Conservation (phyloP, 768 basidiomycete genomes). For the Xerocomus spinulosus region DNA sequence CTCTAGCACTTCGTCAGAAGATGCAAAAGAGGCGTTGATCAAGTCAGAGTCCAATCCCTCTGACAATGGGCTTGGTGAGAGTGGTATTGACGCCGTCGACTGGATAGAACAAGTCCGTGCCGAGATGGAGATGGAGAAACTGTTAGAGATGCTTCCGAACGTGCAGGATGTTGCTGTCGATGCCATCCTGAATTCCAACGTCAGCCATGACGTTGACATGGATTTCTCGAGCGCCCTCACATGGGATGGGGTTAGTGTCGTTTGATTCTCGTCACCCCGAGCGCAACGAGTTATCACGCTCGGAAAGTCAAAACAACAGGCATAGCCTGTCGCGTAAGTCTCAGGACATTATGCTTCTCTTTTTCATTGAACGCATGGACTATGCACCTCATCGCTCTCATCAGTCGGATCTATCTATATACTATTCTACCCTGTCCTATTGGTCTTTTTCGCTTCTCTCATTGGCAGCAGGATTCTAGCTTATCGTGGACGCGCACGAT, state of each 20-base stretch:
- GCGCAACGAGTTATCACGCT: conserved; percentile 6
- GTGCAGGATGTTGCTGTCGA: conserved; percentile 28
- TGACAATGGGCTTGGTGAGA: conserved; percentile 14
- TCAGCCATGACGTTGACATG: conserved; percentile 23
- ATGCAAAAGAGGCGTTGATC: conserved; percentile 26
- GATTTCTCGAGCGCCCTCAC: conserved; percentile 25
- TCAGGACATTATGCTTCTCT: conserved; percentile 10
- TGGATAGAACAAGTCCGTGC: conserved; percentile 29
- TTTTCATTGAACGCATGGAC: conserved; percentile 16
- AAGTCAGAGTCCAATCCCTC: conserved; percentile 4
- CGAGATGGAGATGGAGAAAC: conserved; percentile 58
- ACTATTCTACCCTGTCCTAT: conserved; percentile 26
- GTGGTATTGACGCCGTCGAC: conserved; percentile 18
- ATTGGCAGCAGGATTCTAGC: not conserved
- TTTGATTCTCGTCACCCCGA: conserved; percentile 13
- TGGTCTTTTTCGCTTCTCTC: conserved; percentile 12
- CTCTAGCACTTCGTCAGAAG: conserved; percentile 32
- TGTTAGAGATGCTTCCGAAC: conserved; percentile 50
- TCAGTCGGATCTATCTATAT: conserved; percentile 22
- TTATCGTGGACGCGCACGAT: not conserved
- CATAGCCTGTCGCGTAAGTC: conserved; percentile 5
- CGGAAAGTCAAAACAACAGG: conserved; percentile 15
- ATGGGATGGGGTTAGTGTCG: conserved; percentile 29
- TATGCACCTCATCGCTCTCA: conserved; percentile 14
- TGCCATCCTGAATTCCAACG: conserved; percentile 15